Base-by-base conservation (phyloP, 2,329 filamentous ascomycete species). In the Cyanodermella asteris region DNA sequence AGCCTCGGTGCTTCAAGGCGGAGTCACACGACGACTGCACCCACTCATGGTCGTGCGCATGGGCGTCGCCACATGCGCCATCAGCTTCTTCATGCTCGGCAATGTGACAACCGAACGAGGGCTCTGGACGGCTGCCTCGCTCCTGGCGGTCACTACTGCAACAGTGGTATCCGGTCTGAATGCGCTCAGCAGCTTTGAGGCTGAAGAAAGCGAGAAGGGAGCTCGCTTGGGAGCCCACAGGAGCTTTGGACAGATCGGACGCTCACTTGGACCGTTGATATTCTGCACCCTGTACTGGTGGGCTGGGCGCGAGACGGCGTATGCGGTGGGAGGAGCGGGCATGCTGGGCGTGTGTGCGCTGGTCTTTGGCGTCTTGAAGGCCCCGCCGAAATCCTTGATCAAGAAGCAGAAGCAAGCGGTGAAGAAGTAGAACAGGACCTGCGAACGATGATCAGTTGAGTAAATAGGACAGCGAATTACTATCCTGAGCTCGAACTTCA, bases 241-340 rank as follows among this genome's bases (percentile, higher is more conserved):
- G 15, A 68, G 64, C 36, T 71, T 23, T 33, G 84, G 87, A 5
- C 87, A 97, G 55, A 62, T 82, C 4, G 87, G 87, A 3, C 64
- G 87, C 17, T 80, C 82, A 0, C 47, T 91, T 7, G 87, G 87
- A 0, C 87, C 87, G 0, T 47, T 97, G 4, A 51, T 91, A 18
- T 97, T 97, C 44, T 94, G 87, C 33, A 80, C 78, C 24, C 57
- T 97, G 28, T 97, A 97, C 53, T 97, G 87, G 87, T 97, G 87
- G 87, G 82, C 80, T 5, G 87, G 87, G 0, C 60, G 87, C 23
- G 74, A 90, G 42, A 61, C 70, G 7, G 87, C 87, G 3, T 97
- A 94, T 47, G 59, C 57, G 1, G 60, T 80, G 38, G 87, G 87
- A 4, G 75, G 78, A 0, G 58, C 65, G 8, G 81, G 80, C 5